Evolutionary conservation across 2,329 filamentous ascomycete species (phyloP), one percentile per base, ranked within the genome.

Genomic region (Ambrosiella xylebori): DNA sequence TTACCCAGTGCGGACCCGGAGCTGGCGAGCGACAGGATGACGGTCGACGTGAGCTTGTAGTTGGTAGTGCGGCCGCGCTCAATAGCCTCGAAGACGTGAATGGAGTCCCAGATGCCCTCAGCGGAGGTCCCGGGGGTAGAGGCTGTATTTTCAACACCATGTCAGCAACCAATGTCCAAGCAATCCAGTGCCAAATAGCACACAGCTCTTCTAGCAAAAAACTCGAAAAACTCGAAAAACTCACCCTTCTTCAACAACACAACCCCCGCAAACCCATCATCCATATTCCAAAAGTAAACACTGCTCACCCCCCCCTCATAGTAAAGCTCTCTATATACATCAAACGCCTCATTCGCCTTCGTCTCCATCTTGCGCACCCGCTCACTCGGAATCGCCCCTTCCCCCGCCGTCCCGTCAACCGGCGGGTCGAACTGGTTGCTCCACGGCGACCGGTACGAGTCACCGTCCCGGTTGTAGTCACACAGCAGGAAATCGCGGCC

Each of bases 381-480:
- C 71, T 97, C 93, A 65, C 86, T 91, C 0, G 91, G 91, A 11
- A 94, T 81, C 1, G 89, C 88, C 1, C 88, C 88, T 68, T 95
- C 90, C 27, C 81, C 82, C 35, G 76, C 76, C 0, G 68, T 67
- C 13, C 67, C 74, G 63, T 86, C 84, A 61, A 95, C 78, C 12
- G 89, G 86, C 15, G 91, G 93, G 69, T 97, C 89, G 71, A 98
- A 98, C 72, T 95, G 86, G 73, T 97, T 97, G 73, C 85, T 93
- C 93, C 93, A 98, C n/a, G 93, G 93, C 63, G 88, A 95, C 62
- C 93, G 86, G 79, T 95, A 95, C 73, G 86, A 94, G 74, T 96
- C 91, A 62, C 93, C 93, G 72, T 98, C 93, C 63, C 93, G 90
- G 78, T 98, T 98, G 79, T 98, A 98, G 79, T 98, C 93, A 77